Evolutionary conservation across 176 grass and related monocot genomes (phyloP), one percentile per base, ranked within the genome.

Genomic region (Eremochloa ophiuroides): DNA sequence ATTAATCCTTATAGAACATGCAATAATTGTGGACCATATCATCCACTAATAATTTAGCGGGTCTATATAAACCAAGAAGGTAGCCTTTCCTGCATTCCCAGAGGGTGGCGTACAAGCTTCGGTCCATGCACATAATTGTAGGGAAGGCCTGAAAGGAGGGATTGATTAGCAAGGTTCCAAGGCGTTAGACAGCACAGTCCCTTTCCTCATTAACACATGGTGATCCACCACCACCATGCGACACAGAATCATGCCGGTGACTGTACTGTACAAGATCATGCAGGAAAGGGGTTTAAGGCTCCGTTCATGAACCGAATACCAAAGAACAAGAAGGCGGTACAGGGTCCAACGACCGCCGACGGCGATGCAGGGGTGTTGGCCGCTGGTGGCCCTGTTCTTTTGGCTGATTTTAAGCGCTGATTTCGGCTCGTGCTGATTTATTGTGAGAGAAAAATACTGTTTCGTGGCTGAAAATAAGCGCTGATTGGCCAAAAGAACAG

Each of bases 131-230:
- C n/a, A n/a, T 83, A 68, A 83, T 79, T 90, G 67, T 33, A 74
- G 80, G 74, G 15, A 43, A 47, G 26, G 39, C n/a, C n/a, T n/a
- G 47, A 27, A 42, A n/a, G n/a, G 41, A 3, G 41, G 26, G n/a
- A 59, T 26, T 59, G 26, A 86, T 86, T 83, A 79, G 67, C 68
- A 67, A 29, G 17, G 16, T 43, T 51, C 63, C 63, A 62, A 82
- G 48, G 80, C 40, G 30, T 66, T 66, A 74, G 83, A 74, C 79
- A 83, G 22, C n/a, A 42, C 74, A 69, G 79, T 90, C 84, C 39
- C 55, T 90, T 83, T 90, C 74, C 25, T 86, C 79, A 82, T 83
- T 62, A 90, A 83, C 83, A 67, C 73, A 82, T 60, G 77, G 71
- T 72, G 66, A 78, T 86, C 78, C 83, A 38, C 6, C 34, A 58